Evolutionary conservation across 2,329 filamentous ascomycete species (phyloP).

Genomic region (Penicillium sp.): DNA sequence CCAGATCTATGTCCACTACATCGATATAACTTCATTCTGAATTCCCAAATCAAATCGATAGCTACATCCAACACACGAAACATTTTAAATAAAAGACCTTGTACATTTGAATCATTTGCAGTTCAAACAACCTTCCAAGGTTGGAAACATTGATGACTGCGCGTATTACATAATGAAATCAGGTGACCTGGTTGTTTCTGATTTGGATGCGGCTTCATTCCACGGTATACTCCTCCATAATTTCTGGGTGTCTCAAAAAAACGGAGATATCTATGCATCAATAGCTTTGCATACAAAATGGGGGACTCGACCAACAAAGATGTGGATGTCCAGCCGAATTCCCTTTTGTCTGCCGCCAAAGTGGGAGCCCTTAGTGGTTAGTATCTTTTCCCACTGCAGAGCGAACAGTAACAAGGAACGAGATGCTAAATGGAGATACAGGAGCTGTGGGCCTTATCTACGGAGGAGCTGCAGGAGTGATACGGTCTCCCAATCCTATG

Average conservation of each 20-base stretch:
- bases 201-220: background rate
- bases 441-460: conserved; percentile 59
- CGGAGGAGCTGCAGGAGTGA: conserved; percentile 70
- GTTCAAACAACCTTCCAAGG: background rate
- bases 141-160: background rate
- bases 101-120: too few relatives aligned
- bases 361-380: conserved; percentile 62
- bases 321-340: conserved; percentile 18
- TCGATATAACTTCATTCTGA: too few relatives aligned
- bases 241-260: conserved; percentile 1
- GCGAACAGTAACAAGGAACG: background rate
- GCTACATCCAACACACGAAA: too few relatives aligned
- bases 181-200: background rate
- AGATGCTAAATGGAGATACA: conserved; percentile 4
- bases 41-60: too few relatives aligned
- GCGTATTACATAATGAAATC: background rate
- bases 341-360: conserved; percentile 51
- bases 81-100: too few relatives aligned
- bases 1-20: too few relatives aligned
- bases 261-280: conserved; percentile 7
- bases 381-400: conserved; percentile 19
- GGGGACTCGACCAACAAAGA: conserved; percentile 20
- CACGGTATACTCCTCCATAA: conserved; percentile 1
- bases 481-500: conserved; percentile 64
- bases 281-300: conserved; percentile 27